phyloP scores from a whole-genome alignment of 2,329 filamentous ascomycete genomes.

The Laburnicola sp. region DNA sequence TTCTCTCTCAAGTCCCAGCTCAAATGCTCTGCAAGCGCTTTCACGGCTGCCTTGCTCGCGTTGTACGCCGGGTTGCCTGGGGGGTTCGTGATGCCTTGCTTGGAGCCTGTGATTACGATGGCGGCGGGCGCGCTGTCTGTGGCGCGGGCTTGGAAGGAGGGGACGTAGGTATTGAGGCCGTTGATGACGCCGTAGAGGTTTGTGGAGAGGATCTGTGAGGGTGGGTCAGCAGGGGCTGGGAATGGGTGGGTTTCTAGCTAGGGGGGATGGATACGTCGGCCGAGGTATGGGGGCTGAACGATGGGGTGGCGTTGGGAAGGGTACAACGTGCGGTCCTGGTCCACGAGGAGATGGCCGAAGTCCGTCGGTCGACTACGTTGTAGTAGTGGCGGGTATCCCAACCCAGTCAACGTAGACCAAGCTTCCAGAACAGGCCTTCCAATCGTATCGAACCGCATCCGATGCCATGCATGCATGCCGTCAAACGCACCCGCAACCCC shows the following conservation, averaged over 20 bases:
- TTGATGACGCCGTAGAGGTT: conserved; percentile 79
- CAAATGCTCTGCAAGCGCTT: conserved; percentile 74
- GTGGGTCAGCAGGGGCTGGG: neutral
- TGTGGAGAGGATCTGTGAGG: conserved; percentile 57
- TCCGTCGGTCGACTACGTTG: too few relatives aligned
- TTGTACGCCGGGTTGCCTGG: conserved; percentile 84
- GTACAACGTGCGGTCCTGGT: too few relatives aligned
- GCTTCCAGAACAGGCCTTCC: too few relatives aligned
- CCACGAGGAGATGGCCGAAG: neutral
- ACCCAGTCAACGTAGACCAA: too few relatives aligned
- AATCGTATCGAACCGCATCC: too few relatives aligned
- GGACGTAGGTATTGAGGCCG: conserved; percentile 70
- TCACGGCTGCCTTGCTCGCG: conserved; percentile 75
- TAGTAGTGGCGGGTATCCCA: too few relatives aligned
- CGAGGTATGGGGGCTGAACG: too few relatives aligned
- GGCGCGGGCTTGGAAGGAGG: conserved; percentile 58
- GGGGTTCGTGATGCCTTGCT: conserved; percentile 88
- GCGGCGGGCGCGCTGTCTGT: conserved; percentile 50
- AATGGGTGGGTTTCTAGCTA: too few relatives aligned
- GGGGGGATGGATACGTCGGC: too few relatives aligned
- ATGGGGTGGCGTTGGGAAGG: neutral
- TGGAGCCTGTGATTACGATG: conserved; percentile 78
- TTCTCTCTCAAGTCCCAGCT: conserved; percentile 66
- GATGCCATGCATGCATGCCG: neutral
- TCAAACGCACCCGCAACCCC: neutral